phyloP scores from a whole-genome alignment of 2,329 filamentous ascomycete genomes.

The Ceratocystiopsis sp. region DNA sequence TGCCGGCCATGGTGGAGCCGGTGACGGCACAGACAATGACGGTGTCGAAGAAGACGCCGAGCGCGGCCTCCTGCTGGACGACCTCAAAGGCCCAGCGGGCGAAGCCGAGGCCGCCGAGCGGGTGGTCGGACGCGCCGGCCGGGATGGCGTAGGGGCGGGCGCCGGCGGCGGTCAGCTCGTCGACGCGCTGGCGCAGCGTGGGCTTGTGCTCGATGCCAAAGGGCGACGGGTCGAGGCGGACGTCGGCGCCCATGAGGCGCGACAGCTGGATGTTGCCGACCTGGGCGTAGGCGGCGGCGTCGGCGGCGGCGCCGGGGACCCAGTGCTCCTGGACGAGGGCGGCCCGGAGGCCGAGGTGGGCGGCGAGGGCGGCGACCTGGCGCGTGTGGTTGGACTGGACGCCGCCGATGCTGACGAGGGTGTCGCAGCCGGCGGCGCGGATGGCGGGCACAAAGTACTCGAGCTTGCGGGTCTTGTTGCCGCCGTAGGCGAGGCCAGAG shows the following conservation, averaged over 20 bases:
- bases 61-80: slow-evolving; percentile 39
- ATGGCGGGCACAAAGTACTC: slow-evolving; percentile 54
- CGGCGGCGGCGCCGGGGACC: slow-evolving; percentile 49
- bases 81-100: slow-evolving; percentile 57
- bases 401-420: slow-evolving; percentile 49
- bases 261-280: slow-evolving; percentile 59
- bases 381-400: slow-evolving; percentile 56
- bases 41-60: slow-evolving; percentile 49
- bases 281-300: slow-evolving; percentile 39
- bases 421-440: slow-evolving; percentile 36
- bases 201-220: slow-evolving; percentile 56
- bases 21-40: slow-evolving; percentile 55
- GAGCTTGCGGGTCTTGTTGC: slow-evolving; percentile 54
- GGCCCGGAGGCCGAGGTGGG: slow-evolving; percentile 36
- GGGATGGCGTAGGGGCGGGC: slow-evolving; percentile 56
- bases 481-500: slow-evolving; percentile 48
- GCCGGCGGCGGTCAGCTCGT: slow-evolving; percentile 9
- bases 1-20: slow-evolving; percentile 52
- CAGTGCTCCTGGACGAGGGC: slow-evolving; percentile 50
- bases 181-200: slow-evolving; percentile 39
- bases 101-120: slow-evolving; percentile 52
- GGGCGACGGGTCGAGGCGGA: slow-evolving; percentile 37
- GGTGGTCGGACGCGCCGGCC: slow-evolving; percentile 53
- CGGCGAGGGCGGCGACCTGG: slow-evolving; percentile 45
- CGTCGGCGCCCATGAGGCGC: slow-evolving; percentile 48